Percentiles rank a stretch among this genome's conserved stretches.
Conservation (phyloP, 2,329 filamentous ascomycete genomes). For the Stemphylium lycopersici region DNA sequence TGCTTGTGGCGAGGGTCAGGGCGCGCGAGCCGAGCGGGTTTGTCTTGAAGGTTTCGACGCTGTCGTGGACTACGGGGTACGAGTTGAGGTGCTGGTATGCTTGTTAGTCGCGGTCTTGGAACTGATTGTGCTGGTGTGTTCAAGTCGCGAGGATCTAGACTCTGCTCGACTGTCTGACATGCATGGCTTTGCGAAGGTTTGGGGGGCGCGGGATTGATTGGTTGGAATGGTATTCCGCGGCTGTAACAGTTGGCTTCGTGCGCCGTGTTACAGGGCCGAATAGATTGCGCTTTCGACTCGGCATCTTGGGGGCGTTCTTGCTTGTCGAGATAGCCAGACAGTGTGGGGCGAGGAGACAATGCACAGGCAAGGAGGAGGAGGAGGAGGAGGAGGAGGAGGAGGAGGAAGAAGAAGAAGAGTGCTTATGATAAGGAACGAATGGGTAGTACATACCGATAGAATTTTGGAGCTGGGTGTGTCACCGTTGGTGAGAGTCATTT, state of each 20-base stretch:
- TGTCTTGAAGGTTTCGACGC: constrained; percentile 77
- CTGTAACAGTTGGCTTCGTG: constrained; percentile 14
- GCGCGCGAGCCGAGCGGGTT: constrained; percentile 86
- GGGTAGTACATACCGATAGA: constrained; percentile 44
- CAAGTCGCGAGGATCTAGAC: too few relatives aligned
- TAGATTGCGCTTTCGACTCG: constrained; percentile 8
- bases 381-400: not conserved
- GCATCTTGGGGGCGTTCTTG: too few relatives aligned
- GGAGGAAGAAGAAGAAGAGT: not conserved
- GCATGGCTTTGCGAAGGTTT: too few relatives aligned
- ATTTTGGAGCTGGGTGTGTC: constrained; percentile 49
- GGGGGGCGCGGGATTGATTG: constrained; percentile 10
- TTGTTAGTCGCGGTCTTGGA: not conserved
- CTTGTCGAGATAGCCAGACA: too few relatives aligned
- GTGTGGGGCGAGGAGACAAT: too few relatives aligned
- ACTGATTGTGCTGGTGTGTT: too few relatives aligned
- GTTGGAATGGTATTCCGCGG: constrained; percentile 6
- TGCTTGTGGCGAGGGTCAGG: constrained; percentile 73
- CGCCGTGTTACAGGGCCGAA: constrained; percentile 13
- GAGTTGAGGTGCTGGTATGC: constrained; percentile 74
- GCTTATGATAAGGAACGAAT: not conserved
- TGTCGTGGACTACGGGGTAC: constrained; percentile 83
- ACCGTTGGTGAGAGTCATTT: constrained; percentile 47
- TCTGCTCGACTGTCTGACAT: too few relatives aligned
- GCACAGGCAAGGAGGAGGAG: not conserved